Evolutionary conservation across 2,329 filamentous ascomycete genomes (phyloP), one percentile per base, ranked within the genome.

Genomic region (Aureobasidium leucospermi): DNA sequence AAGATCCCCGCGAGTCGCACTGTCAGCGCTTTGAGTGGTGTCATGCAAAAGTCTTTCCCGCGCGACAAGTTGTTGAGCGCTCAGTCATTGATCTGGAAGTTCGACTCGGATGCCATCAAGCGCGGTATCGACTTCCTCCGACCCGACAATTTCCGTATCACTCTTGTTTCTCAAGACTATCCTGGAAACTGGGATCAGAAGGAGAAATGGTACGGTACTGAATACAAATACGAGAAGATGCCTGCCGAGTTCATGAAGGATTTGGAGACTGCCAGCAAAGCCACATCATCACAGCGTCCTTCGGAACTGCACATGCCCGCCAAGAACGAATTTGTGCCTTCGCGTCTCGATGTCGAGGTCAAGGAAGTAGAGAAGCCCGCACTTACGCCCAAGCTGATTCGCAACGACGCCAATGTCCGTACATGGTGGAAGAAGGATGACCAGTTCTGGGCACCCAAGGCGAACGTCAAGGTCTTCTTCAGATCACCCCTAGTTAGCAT

Each of bases 391-490:
- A 87, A 86, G 62, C 79, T 99, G 28, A 87, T 99, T 63, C 86
- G 92, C 65, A 91, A 96, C 67, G 93, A 96, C 65, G 80, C 86
- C 6, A 77, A 85, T 36, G 85, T 89, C 0, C 85, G 92, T 32
- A 87, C 90, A 2, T 99, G 94, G 94, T 96, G 86, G 79, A 99
- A 99, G 79, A 97, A 97, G 75, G 94, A 99, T 68, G 94, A 99
- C 67, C 91, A 87, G 0, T 99, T 97, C 74, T 97, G 93, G 92
- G 94, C 97, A 9, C 94, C 94, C 8, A 96, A 96, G 73, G 94
- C 90, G 3, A 94, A 91, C 61, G 78, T 97, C 16, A 83, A 91
- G 64, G 84, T 96, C 64, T 90, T 86, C 65, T 80, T 95, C 65
- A 84, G 86, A 66, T 96, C 87, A 61, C 88, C 91, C 0, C 75